Evolutionary conservation across 768 basidiomycete species (phyloP), one percentile per base, ranked within the genome.

Genomic region (Panaeolus cyanescens): DNA sequence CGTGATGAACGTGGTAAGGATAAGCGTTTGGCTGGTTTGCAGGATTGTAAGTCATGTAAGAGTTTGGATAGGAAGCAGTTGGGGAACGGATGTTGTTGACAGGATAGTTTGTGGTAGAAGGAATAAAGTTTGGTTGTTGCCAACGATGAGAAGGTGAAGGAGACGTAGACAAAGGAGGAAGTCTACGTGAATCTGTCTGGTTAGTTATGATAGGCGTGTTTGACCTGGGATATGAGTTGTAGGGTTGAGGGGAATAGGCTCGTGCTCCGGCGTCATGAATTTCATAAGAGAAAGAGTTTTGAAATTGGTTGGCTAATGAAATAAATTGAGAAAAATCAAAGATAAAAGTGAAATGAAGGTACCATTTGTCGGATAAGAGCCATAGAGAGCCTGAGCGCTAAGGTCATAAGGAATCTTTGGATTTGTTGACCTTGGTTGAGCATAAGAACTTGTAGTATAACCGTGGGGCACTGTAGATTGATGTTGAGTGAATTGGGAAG

Each of bases 381-480:
- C 73, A 70, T 85, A 85, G 55, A 79, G 67, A 34, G 80, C 76
- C 53, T 81, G 78, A 59, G 79, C 72, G 65, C 79, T 81, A 68
- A 86, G 82, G 64, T 89, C 87, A 69, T 79, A 80, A 68, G 85
- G 61, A 57, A 71, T 59, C 62, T 68, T 84, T 68, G 78, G 79
- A 55, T 85, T 84, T 55, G 87, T 83, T 58, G 88, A 82, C 68
- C 88, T 86, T 67, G 85, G 83, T 78, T 88, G 87, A 32, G 84
- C 77, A 75, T 83, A 89, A 64, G 85, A 77, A 71, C 77, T 83
- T 25, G 45, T 50, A 75, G 83, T 69, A 77, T 84, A 84, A 70
- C 78, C 74, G 71, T 76, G 71, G 81, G 87, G 84, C 77, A 80
- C 88, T 89, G 76, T 77, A 80, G 73, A 78, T 70, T 50, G 45